Conservation (phyloP, 768 basidiomycete genomes). For the Exidia glandulosa region DNA sequence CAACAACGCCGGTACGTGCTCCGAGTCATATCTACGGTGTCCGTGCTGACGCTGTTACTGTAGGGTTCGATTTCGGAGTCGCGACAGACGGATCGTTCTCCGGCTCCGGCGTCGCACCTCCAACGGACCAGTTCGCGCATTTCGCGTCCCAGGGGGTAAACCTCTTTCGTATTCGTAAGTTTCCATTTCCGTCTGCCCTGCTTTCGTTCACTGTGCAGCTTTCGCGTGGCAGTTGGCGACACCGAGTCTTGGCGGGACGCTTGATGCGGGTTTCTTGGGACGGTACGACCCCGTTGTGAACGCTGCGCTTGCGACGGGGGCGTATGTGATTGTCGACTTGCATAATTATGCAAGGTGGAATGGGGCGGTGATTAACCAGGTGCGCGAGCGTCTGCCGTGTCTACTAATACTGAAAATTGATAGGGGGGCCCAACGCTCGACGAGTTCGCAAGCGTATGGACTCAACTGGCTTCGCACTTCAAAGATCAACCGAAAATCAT, state of each 20-base stretch:
- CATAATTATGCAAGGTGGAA: conserved; percentile 56
- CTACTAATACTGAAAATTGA: conserved; percentile 9
- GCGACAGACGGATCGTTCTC: conserved; percentile 35
- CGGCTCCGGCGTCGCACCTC: conserved; percentile 26
- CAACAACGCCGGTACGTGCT: background rate
- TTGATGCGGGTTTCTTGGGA: conserved; percentile 32
- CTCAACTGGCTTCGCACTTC: conserved; percentile 29
- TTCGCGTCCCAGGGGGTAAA: conserved; percentile 39
- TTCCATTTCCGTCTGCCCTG: conserved; percentile 1
- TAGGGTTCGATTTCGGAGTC: conserved; percentile 14
- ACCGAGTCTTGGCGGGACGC: conserved; percentile 35
- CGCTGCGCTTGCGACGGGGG: conserved; percentile 29
- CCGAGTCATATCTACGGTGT: background rate
- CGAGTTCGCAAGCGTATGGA: conserved; percentile 31
- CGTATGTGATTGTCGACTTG: conserved; percentile 42
- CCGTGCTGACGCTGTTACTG: background rate
- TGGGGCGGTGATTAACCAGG: conserved; percentile 18
- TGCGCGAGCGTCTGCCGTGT: conserved; percentile 17
- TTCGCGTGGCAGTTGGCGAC: conserved; percentile 45
- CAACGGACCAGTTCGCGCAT: conserved; percentile 34
- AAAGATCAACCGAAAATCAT: conserved; percentile 25
- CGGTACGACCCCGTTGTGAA: conserved; percentile 40
- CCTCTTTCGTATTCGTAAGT: conserved; percentile 33
- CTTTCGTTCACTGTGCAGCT: too few relatives aligned
- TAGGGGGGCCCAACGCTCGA: conserved; percentile 33